Evolutionary conservation across 2,329 filamentous ascomycete genomes (phyloP), one percentile per base, ranked within the genome.

Genomic region (Fusarium tanahbumbuense): DNA sequence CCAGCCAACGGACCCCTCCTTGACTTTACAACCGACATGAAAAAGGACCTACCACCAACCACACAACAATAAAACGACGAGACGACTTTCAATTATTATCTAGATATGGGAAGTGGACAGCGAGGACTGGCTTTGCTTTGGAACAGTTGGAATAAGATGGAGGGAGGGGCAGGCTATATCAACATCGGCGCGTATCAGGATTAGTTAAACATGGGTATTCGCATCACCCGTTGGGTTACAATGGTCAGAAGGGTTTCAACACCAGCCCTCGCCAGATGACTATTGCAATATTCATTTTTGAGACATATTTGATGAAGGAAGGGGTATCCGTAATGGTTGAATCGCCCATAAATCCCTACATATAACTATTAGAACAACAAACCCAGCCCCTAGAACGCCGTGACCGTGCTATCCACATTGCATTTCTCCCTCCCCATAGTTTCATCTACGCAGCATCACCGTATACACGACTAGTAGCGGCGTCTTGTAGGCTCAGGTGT

Each of bases 401-500:
- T 74, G 56, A 70, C 59, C 65, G 57, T 63, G 57, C 59, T 65
- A 50, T 61, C 60, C 57, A 41, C 62, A 44, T 52, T 64, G 54
- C 58, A 54, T 65, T 60, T 72, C 49, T 44, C 64, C 58, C 63
- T 46, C 64, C 60, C 63, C 20, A 15, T 40, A 41, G 25, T 18
- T 50, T 58, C 47, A 41, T 48, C 52, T 44, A 56, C 47, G 58
- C 57, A 52, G 49, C 40, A 54, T 46, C 28, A 56, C 55, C 25
- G 12, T 56, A 41, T 34, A 63, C 30, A 22, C n/a, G 50, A 20
- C 78, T 86, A 93, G 78, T 84, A 92, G 75, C 93, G 87, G 81
- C 90, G 90, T 77, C 91, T 88, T 67, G 90, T 89, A 8, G 93
- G 93, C 80, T 97, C 93, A 6, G 95, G 95, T 73, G 92, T 96